Conservation (phyloP, 441 rosid species). For the Sinapis alba region DNA sequence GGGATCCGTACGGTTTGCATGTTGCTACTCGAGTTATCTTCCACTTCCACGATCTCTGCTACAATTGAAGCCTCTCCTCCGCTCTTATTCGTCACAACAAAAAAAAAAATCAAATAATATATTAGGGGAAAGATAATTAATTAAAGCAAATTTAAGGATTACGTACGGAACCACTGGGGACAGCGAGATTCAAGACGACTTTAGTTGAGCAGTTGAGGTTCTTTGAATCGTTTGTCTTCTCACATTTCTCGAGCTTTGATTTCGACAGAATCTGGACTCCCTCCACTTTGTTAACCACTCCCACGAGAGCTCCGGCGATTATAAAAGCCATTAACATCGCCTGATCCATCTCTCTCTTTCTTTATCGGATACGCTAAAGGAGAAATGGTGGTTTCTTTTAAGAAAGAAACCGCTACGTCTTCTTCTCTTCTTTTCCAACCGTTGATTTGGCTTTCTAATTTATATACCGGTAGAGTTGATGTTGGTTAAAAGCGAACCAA, state of each 20-base stretch:
- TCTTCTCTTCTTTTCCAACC: background rate
- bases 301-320: background rate
- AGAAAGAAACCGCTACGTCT: background rate
- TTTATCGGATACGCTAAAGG: background rate
- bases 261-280: constrained; percentile 80
- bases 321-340: background rate
- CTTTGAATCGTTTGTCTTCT: constrained; percentile 54
- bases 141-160: background rate
- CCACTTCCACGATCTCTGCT: constrained; percentile 92
- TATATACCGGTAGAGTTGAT: background rate
- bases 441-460: constrained; percentile 22
- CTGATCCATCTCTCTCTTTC: constrained; percentile 2
- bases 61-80: constrained; percentile 93
- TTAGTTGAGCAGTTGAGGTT: constrained; percentile 72
- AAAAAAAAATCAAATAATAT: background rate
- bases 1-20: constrained; percentile 85
- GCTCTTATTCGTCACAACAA: constrained; percentile 45
- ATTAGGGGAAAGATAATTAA: background rate
- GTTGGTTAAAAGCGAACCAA: background rate
- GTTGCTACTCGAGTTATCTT: constrained; percentile 76
- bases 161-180: constrained; percentile 94
- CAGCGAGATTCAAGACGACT: constrained; percentile 80
- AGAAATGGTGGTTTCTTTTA: background rate
- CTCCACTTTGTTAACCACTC: constrained; percentile 2
- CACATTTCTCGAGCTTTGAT: constrained; percentile 85